Evolutionary conservation across 768 basidiomycete species (phyloP).

Genomic region (Brasilioporus rufonigricans): DNA sequence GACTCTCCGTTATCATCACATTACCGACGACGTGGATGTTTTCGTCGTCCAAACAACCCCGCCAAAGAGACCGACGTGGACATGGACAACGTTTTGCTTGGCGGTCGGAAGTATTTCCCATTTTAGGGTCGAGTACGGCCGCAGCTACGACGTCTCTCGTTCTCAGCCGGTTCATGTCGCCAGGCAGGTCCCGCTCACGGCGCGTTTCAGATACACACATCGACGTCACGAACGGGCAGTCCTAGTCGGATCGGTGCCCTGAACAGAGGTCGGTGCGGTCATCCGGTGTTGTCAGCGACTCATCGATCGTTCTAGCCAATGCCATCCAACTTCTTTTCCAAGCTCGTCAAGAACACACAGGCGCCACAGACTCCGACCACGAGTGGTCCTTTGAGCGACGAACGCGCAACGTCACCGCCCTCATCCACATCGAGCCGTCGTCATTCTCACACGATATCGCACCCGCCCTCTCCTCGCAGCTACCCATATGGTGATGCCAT

Average conservation of each 20-base stretch:
- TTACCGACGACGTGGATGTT: not conserved
- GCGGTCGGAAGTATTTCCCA: not conserved
- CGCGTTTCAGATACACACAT: not conserved
- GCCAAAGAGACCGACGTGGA: too few relatives aligned
- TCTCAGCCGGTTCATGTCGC: not conserved
- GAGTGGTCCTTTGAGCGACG: not conserved
- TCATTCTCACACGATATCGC: conserved; percentile 12
- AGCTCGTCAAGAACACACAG: conserved; percentile 26
- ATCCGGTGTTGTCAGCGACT: not conserved
- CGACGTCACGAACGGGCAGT: too few relatives aligned
- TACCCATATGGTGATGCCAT: conserved; percentile 2
- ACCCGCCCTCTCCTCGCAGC: conserved; percentile 4
- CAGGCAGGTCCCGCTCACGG: not conserved
- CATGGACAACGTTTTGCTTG: too few relatives aligned
- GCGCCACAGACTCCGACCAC: conserved; percentile 6
- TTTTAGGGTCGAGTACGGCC: not conserved
- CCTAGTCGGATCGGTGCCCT: not conserved
- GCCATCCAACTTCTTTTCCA: conserved; percentile 31
- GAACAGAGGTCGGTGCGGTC: conserved; percentile 3
- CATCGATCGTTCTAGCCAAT: conserved; percentile 8
- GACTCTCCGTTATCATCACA: not conserved
- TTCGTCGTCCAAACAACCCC: not conserved
- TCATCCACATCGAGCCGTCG: not conserved
- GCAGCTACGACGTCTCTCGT: not conserved
- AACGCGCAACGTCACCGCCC: not conserved